Conservation (phyloP, 208 protist genomes). For the Acanthamoeba royreba region DNA sequence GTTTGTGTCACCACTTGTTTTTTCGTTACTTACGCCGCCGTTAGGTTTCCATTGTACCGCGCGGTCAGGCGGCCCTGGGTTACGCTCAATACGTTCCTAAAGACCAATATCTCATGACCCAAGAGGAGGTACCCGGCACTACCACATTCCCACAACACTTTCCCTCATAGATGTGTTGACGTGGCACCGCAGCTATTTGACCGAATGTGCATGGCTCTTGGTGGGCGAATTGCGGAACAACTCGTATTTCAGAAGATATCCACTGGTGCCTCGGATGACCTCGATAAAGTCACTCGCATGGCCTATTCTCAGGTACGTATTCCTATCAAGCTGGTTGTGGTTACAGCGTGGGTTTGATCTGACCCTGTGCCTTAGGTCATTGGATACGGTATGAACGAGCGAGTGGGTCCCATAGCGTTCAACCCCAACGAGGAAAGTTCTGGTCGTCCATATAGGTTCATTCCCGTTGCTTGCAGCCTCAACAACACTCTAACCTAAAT, state of each 20-base stretch:
- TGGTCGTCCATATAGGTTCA: neutral
- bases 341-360: conserved; percentile 17
- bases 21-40: neutral
- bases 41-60: conserved; percentile 80
- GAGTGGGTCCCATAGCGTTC: conserved; percentile 62
- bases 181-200: conserved; percentile 65
- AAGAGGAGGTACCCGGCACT: conserved; percentile 61
- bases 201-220: conserved; percentile 78
- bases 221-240: conserved; percentile 68
- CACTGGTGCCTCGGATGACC: conserved; percentile 73
- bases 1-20: neutral
- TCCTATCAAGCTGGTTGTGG: neutral
- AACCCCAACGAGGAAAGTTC: conserved; percentile 32
- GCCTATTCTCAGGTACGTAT: conserved; percentile 71
- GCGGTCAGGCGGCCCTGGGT: conserved; percentile 56
- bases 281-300: conserved; percentile 75
- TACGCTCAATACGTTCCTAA: conserved; percentile 82
- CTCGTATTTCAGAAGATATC: conserved; percentile 63
- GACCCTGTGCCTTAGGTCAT: conserved; percentile 66
- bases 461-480: conserved; percentile 55
- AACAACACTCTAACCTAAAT: too few relatives aligned
- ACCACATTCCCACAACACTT: conserved; percentile 40
- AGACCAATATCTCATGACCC: conserved; percentile 70
- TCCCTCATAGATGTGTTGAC: conserved; percentile 43
- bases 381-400: conserved; percentile 81